Conservation (phyloP, 1,139 yeast genomes). For the Saccharomyces hybrid region DNA sequence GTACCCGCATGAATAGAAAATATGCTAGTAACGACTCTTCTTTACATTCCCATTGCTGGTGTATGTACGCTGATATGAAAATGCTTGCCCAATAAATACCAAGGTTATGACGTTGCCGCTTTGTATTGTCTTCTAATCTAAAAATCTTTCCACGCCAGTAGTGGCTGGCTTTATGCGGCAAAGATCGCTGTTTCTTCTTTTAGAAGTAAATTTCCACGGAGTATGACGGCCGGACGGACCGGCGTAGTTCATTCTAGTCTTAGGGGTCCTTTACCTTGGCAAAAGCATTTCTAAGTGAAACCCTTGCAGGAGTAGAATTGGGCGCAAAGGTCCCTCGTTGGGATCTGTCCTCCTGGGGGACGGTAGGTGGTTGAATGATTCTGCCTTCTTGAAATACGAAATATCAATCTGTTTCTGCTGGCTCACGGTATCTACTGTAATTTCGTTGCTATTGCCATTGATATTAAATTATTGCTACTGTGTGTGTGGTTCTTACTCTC, state of each 20-base stretch:
- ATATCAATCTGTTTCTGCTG: neutral
- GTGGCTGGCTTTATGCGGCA: neutral
- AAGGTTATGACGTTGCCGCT: neutral
- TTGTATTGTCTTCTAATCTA: neutral
- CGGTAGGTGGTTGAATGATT: neutral
- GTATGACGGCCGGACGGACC: neutral
- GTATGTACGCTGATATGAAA: neutral
- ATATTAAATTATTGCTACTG: neutral
- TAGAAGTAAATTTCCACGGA: neutral
- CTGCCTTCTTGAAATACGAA: neutral
- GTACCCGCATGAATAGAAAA: neutral
- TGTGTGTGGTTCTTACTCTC: neutral
- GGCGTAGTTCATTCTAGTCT: neutral
- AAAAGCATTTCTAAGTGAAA: neutral
- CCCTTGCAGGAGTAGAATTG: neutral
- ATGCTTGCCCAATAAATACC: neutral
- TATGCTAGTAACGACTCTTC: neutral
- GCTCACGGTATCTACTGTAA: neutral
- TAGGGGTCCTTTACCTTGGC: constrained; percentile 1
- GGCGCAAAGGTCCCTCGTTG: neutral
- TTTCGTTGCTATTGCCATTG: neutral
- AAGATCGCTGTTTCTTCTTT: neutral
- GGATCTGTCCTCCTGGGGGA: neutral
- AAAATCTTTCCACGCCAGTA: too few species aligned
- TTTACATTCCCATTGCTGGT: neutral